These are phyloP conservation scores for Aspergillus sparsus DNA, from an alignment of 495 filamentous ascomycete genomes.

Conservation along the genomic window DNA sequence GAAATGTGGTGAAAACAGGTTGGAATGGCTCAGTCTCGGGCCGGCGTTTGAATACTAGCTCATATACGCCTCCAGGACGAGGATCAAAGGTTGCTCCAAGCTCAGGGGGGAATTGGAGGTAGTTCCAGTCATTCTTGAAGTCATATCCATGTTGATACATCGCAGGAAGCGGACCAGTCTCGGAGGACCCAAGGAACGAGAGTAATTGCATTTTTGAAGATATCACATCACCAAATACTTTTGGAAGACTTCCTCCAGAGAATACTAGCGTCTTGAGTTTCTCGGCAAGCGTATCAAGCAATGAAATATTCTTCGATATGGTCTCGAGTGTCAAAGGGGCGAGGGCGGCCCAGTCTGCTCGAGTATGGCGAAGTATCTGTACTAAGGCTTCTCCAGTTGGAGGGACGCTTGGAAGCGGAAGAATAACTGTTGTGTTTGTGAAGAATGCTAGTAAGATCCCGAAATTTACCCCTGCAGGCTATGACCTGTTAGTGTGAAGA, in stretches of 20 bases:
- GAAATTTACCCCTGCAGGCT: slow-evolving; percentile 15
- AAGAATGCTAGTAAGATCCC: slow-evolving; percentile 6
- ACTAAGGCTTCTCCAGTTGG: slow-evolving; percentile 8
- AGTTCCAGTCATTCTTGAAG: slow-evolving; percentile 18
- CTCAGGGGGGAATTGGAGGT: slow-evolving; percentile 15
- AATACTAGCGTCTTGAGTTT: slow-evolving; percentile 10
- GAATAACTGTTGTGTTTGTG: slow-evolving; percentile 8
- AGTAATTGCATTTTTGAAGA: slow-evolving; percentile 7
- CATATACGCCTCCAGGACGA: slow-evolving; percentile 6
- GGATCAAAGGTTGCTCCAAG: slow-evolving; percentile 12
- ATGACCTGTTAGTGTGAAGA: background rate
- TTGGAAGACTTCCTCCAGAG: slow-evolving; percentile 9
- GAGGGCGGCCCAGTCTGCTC: slow-evolving; percentile 17
- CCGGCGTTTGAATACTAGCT: slow-evolving; percentile 12
- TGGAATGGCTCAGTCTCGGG: slow-evolving; percentile 14
- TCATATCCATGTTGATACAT: slow-evolving; percentile 16
- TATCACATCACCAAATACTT: slow-evolving; percentile 10
- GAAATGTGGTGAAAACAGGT: slow-evolving; percentile 6
- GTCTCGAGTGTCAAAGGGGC: slow-evolving; percentile 7
- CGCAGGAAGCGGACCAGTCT: slow-evolving; percentile 11
- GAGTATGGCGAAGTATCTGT: slow-evolving; percentile 10
- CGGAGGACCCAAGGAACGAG: slow-evolving; percentile 10
- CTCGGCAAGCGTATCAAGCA: background rate
- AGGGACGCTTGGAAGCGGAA: slow-evolving; percentile 8
- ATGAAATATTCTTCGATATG: slow-evolving; percentile 8